phyloP scores from a whole-genome alignment of 2,329 filamentous ascomycete genomes.

The Hypoxylon sp. region DNA sequence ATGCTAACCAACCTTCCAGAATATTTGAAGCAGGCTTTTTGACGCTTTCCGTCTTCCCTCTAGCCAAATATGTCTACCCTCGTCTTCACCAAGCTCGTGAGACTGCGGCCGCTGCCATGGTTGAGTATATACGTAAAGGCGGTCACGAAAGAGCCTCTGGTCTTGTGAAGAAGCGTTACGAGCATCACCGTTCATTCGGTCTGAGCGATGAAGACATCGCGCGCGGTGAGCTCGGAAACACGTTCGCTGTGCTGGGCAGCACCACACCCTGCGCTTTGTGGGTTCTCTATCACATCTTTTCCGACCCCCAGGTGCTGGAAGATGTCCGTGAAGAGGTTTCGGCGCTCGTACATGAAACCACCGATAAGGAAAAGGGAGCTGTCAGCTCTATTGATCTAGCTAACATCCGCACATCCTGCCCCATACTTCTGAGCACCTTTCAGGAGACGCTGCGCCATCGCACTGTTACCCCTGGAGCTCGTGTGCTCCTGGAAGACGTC shows the following conservation, averaged over 20 bases:
- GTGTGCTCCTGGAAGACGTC: slow-evolving; percentile 49
- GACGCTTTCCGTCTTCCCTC: neutral
- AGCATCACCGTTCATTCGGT: slow-evolving; percentile 44
- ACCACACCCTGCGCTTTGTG: slow-evolving; percentile 46
- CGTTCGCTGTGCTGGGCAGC: no score
- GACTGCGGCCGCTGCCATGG: neutral
- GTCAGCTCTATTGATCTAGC: slow-evolving; percentile 46
- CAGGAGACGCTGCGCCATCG: slow-evolving; percentile 51
- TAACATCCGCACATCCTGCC: slow-evolving; percentile 46
- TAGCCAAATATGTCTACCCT: neutral
- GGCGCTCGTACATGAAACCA: slow-evolving; percentile 28
- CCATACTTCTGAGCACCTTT: slow-evolving; percentile 50
- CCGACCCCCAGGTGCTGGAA: slow-evolving; percentile 36
- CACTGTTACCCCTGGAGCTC: slow-evolving; percentile 42
- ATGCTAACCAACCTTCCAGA: neutral
- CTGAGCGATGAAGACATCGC: no score
- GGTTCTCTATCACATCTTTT: slow-evolving; percentile 46
- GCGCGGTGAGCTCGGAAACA: no score
- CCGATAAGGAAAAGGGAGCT: neutral
- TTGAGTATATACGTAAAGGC: slow-evolving; percentile 47
- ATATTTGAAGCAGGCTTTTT: neutral
- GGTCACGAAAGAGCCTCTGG: slow-evolving; percentile 47
- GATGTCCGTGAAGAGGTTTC: slow-evolving; percentile 46
- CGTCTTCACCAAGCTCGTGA: neutral
- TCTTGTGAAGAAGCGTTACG: slow-evolving; percentile 41